These are phyloP conservation scores for Plasmodium coatneyi DNA, from an alignment of 169 alveolate species.

Conservation along the genomic window DNA sequence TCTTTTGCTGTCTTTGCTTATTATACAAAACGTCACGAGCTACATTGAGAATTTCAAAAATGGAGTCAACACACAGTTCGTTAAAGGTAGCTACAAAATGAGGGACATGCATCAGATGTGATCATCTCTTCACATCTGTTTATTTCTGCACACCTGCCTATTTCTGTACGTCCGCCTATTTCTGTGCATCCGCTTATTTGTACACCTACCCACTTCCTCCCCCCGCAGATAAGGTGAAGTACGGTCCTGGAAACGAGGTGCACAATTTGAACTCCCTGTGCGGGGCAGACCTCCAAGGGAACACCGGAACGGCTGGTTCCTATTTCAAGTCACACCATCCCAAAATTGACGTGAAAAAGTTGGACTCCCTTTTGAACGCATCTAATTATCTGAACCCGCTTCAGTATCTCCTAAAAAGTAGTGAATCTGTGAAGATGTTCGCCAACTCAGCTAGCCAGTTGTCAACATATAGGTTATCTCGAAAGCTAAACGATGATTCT, in stretches of 20 bases:
- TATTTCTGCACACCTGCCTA: not conserved
- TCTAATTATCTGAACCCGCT: not conserved
- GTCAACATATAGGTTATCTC: constrained; percentile 5
- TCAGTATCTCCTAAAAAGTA: not conserved
- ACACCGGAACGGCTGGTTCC: not conserved
- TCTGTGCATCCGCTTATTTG: not conserved
- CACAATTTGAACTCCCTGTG: not conserved
- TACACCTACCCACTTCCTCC: not conserved
- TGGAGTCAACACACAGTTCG: constrained; percentile 1
- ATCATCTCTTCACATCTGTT: not conserved
- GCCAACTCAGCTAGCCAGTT: not conserved
- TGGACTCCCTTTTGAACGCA: not conserved
- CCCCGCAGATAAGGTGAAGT: not conserved
- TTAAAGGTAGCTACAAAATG: constrained; percentile 15
- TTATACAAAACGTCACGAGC: constrained; percentile 32
- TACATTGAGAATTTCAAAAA: constrained; percentile 46
- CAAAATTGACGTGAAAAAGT: not conserved
- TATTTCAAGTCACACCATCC: not conserved
- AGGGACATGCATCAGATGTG: not conserved
- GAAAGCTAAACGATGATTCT: constrained; percentile 7
- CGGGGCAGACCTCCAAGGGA: not conserved
- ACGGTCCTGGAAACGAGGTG: not conserved
- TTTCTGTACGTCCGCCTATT: not conserved
- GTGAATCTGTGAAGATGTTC: not conserved
- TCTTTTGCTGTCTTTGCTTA: constrained; percentile 38